These are phyloP conservation scores for Westerdykella aurantiaca DNA, from an alignment of 2,329 filamentous ascomycete genomes.

Conservation along the genomic window DNA sequence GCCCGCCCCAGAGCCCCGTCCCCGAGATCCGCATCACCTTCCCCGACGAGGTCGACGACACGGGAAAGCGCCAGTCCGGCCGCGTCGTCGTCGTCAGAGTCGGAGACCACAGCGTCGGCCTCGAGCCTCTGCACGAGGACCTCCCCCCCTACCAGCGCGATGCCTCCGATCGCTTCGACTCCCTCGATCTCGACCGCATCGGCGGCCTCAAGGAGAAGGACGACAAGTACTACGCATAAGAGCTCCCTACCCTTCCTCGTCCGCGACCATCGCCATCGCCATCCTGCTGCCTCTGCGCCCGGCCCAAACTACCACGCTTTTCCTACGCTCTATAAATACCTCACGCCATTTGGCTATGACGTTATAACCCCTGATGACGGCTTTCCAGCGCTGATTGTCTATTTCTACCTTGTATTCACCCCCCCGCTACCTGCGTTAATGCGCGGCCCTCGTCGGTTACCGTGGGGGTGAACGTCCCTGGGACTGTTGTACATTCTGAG, in stretches of 20 bases:
- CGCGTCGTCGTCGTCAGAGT: constrained; percentile 88
- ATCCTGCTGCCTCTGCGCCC: not conserved
- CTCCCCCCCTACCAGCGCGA: constrained; percentile 87
- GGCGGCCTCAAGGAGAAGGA: constrained; percentile 92
- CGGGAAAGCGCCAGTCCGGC: constrained; percentile 73
- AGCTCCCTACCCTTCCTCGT: not conserved
- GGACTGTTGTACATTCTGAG: constrained; percentile 30
- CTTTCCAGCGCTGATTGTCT: constrained; percentile 18
- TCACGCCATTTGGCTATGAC: constrained; percentile 36
- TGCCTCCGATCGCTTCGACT: constrained; percentile 75
- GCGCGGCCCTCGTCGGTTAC: constrained; percentile 3
- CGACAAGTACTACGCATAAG: constrained; percentile 42
- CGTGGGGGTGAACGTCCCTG: constrained; percentile 4
- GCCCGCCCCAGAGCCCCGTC: constrained; percentile 70
- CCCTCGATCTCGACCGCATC: constrained; percentile 89
- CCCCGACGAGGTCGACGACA: constrained; percentile 85
- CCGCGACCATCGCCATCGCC: not conserved
- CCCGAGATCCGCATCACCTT: constrained; percentile 98
- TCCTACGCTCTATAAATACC: not conserved
- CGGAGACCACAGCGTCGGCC: constrained; percentile 78
- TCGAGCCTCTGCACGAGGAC: constrained; percentile 76
- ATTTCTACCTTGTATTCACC: constrained; percentile 21
- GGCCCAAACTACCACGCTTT: not conserved
- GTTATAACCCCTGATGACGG: constrained; percentile 30
- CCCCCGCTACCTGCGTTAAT: constrained; percentile 8